Base-by-base conservation (phyloP, 1,139 yeast genomes). In the Saccharomycopsis phalli region DNA sequence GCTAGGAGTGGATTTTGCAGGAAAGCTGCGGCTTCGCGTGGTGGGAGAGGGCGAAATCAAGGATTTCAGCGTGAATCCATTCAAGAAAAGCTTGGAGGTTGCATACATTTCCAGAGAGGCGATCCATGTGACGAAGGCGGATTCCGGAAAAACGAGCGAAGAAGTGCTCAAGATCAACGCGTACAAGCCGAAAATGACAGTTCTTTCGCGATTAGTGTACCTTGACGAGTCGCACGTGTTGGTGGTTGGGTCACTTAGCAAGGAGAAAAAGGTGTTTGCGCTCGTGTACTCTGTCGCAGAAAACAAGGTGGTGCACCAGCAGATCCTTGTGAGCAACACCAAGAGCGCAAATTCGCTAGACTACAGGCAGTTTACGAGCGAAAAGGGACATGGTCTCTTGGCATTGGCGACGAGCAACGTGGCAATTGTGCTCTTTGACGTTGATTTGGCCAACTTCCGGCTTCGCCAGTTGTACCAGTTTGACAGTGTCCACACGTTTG, bases 401-500 rank as follows among this genome's bases (percentile, higher is more conserved):
- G 42, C 46, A 10, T 10, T 44, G 11, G 47, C 41, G 25, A 36
- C 44, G 13, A 36, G 44, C 20, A 41, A 44, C 27, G 19, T 44
- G 10, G 31, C 44, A 4, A 28, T 42, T 3, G 23, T 36, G 5
- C 37, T 42, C 17, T 42, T 29, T 14, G 25, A 34, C 22, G 32
- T 41, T 4, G 20, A 31, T 1, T 32, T 37, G 16, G 51, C 56
- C 56, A 28, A 27, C 8, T 36, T 31, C 31, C 31, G 25, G 20
- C 19, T 44, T 11, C 11, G 11, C 10, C 41, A 34, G 23, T 8
- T 44, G 6, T 33, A 36, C 18, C 30, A 38, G 25, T 38, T 38
- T 18, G 37, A 36, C 16, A 35, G 34, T 21, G 37, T 34, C 13
- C 47, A 44, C 30, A 23, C 41, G 10, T 44, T 44, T 36, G 47